Conservation (phyloP, 805 yeast genomes). For the Saccharomyces mikatae region DNA sequence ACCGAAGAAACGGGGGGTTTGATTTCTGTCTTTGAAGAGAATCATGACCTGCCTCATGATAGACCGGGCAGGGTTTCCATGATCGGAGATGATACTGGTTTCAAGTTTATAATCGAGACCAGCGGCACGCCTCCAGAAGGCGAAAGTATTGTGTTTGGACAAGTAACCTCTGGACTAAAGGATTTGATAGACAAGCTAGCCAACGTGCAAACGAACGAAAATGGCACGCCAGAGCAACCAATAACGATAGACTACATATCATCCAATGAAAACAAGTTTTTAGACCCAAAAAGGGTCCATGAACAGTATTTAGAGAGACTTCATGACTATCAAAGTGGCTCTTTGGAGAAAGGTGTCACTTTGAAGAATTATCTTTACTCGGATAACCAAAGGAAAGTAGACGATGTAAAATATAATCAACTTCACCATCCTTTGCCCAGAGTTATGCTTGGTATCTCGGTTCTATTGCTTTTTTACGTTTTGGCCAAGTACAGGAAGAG, state of each 20-base stretch:
- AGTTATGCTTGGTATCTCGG: constrained; percentile 10
- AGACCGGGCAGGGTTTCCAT: constrained; percentile 61
- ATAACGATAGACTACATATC: constrained; percentile 37
- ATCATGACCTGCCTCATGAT: constrained; percentile 57
- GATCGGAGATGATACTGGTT: constrained; percentile 62
- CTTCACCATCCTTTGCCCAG: constrained; percentile 18
- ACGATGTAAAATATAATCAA: constrained; percentile 12
- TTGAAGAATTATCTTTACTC: constrained; percentile 1
- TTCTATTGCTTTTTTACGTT: constrained; percentile 10
- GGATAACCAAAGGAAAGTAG: constrained; percentile 13
- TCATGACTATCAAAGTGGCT: constrained; percentile 25
- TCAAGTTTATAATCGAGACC: constrained; percentile 65
- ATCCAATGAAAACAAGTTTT: constrained; percentile 24
- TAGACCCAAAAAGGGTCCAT: constrained; percentile 14
- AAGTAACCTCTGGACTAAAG: constrained; percentile 59
- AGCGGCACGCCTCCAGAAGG: constrained; percentile 47
- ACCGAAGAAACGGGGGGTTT: constrained; percentile 42
- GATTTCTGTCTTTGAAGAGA: constrained; percentile 73
- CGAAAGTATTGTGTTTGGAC: constrained; percentile 70
- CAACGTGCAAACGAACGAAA: constrained; percentile 37
- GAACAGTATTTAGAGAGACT: constrained; percentile 17
- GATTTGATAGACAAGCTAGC: constrained; percentile 51
- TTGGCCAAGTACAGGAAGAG: constrained; percentile 10
- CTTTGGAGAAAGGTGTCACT: constrained; percentile 20
- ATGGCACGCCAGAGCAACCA: constrained; percentile 5